phyloP scores from a whole-genome alignment of 2,329 filamentous ascomycete species.

The Trichophyton verrucosum region DNA sequence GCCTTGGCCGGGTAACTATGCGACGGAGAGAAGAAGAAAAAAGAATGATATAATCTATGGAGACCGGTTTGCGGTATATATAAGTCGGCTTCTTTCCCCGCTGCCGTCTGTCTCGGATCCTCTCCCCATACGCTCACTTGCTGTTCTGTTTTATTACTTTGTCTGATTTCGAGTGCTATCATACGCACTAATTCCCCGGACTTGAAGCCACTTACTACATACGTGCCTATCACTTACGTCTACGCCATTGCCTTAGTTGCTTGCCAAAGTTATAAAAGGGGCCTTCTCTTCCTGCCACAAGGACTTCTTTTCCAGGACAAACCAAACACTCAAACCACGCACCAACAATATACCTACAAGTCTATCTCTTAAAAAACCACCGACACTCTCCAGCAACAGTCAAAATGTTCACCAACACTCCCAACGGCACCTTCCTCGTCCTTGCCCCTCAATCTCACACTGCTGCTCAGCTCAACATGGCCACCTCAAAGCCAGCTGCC shows the following conservation, averaged over 20 bases:
- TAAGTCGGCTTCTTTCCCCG: slow-evolving; percentile 1
- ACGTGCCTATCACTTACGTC: background rate
- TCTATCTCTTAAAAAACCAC: background rate
- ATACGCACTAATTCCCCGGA: background rate
- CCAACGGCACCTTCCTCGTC: slow-evolving; percentile 14
- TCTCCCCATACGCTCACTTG: background rate
- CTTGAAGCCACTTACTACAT: background rate
- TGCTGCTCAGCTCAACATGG: slow-evolving; percentile 5
- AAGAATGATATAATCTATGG: background rate
- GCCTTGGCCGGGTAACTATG: background rate
- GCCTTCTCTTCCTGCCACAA: background rate
- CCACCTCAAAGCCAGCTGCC: background rate
- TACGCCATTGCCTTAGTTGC: background rate
- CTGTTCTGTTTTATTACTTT: background rate
- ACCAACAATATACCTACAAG: background rate
- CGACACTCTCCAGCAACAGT: background rate
- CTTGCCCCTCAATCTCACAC: slow-evolving; percentile 13
- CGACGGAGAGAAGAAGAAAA: background rate
- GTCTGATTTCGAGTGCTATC: background rate
- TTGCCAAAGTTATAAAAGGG: background rate
- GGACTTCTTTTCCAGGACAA: background rate
- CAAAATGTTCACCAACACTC: slow-evolving; percentile 14
- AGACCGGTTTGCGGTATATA: background rate
- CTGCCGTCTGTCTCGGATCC: background rate
- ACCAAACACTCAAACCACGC: too few relatives aligned